Conservation (phyloP, 2,329 filamentous ascomycete species). For the Talaromyces sp. region DNA sequence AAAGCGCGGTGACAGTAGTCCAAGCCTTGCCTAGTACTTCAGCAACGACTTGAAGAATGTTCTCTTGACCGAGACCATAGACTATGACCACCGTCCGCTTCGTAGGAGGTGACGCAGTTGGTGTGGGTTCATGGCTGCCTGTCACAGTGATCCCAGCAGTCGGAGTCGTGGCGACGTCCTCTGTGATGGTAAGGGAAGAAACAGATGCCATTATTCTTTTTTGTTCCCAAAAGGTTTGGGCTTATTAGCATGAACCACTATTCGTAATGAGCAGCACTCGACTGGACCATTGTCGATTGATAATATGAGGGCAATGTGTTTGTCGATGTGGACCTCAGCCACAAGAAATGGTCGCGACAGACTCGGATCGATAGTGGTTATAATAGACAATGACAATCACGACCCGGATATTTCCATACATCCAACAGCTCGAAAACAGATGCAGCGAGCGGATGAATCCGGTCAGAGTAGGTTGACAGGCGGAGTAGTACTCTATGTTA, state of each 20-base stretch:
- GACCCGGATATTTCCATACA: conserved; percentile 4
- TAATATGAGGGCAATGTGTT: neutral
- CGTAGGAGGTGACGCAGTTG: conserved; percentile 3
- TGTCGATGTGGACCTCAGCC: neutral
- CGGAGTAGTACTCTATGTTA: neutral
- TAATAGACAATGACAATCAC: neutral
- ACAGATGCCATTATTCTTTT: conserved; percentile 4
- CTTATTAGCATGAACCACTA: conserved; percentile 6
- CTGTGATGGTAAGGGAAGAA: conserved; percentile 8
- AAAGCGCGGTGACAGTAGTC: conserved; percentile 57
- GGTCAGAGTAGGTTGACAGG: neutral
- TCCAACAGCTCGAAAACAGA: neutral
- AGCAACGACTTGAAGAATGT: conserved; percentile 70
- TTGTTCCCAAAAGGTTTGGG: neutral
- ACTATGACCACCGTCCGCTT: conserved; percentile 56
- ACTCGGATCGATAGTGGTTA: neutral
- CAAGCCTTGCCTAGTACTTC: conserved; percentile 74
- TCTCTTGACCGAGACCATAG: conserved; percentile 67
- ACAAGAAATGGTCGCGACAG: neutral
- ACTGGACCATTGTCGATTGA: conserved; percentile 13
- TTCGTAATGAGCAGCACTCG: conserved; percentile 7
- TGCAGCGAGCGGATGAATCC: neutral
- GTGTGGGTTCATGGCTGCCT: conserved; percentile 8
- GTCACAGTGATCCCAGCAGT: neutral
- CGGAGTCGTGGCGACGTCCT: neutral